Base-by-base conservation (phyloP, 2,329 filamentous ascomycete genomes). In the Botrytis tulipae region DNA sequence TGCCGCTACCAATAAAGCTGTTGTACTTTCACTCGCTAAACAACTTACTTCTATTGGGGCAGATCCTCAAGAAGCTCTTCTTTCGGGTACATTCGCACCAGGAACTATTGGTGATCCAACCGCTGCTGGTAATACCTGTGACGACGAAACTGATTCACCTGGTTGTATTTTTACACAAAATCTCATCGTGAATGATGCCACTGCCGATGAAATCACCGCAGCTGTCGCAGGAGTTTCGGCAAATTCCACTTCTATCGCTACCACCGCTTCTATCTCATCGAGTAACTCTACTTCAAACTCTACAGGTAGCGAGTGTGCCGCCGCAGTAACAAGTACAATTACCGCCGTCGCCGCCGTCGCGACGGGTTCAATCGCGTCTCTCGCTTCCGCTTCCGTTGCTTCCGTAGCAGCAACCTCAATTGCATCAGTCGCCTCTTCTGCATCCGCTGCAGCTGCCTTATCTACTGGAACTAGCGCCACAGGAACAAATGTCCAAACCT, bases 11-110 rank as follows among this genome's bases (percentile, higher is more conserved):
- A 92, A 92, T 84, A 91, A 90, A 83, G 83, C 84, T 51, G 87
- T 91, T 76, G 86, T 88, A 65, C 83, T 90, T 10, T 85, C 85
- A 62, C 83, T 91, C 5, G 90, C 90, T 29, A 82, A 84, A 70
- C 88, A 91, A 82, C 87, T 92, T 70, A 85, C 86, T 32, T 82
- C 84, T 7, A 84, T 92, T 75, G 90, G 90, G 22, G 90, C 87
- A 44, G 87, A 92, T 80, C 88, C 90, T 25, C 83, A 86, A 66
- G 82, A 87, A 51, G 90, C 90, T 57, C 87, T 91, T 68, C 83
- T 89, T 76, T 79, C 80, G 4, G 89, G 88, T 72, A 92, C 90
- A 8, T 92, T 92, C 78, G 86, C 85, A 8, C 88, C 90, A 25
- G 90, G 90, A 70, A 76, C 86, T 76, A 73, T 79, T 46, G 75